These are phyloP conservation scores for Macrolepiota dolichaula DNA, from an alignment of 768 basidiomycete genomes.

Conservation along the genomic window DNA sequence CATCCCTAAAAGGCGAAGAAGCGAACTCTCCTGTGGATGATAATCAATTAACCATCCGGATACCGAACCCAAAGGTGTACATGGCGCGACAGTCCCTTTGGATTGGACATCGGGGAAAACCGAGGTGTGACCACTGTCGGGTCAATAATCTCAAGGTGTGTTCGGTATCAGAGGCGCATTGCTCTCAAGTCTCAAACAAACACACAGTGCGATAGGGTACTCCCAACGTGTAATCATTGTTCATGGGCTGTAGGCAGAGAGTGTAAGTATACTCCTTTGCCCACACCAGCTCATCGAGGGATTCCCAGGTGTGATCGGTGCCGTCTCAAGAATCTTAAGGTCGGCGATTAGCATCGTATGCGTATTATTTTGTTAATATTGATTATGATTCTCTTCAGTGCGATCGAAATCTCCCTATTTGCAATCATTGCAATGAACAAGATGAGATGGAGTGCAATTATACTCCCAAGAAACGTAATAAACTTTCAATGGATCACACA, in stretches of 20 bases:
- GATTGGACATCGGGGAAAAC: slow-evolving; percentile 74
- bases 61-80: slow-evolving; percentile 65
- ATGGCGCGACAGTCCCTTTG: slow-evolving; percentile 70
- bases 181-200: slow-evolving; percentile 5
- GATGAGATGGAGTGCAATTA: slow-evolving; percentile 61
- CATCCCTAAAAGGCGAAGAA: slow-evolving; percentile 25
- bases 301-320: slow-evolving; percentile 74
- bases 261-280: slow-evolving; percentile 71
- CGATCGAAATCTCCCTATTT: slow-evolving; percentile 68
- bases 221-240: slow-evolving; percentile 71
- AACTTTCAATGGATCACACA: slow-evolving; percentile 18
- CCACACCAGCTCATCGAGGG: slow-evolving; percentile 72
- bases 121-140: slow-evolving; percentile 72
- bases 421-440: slow-evolving; percentile 61
- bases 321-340: slow-evolving; percentile 64
- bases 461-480: slow-evolving; percentile 68
- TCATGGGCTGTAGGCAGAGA: slow-evolving; percentile 60
- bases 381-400: slow-evolving; percentile 38
- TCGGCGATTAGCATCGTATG: slow-evolving; percentile 22
- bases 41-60: slow-evolving; percentile 57
- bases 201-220: slow-evolving; percentile 63
- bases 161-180: slow-evolving; percentile 13
- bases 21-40: slow-evolving; percentile 33
- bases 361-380: neutral
- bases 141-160: slow-evolving; percentile 68